Percentiles rank a stretch among this genome's conserved stretches.
Conservation (phyloP, 257 asterid genomes). For the Coffea canephora region DNA sequence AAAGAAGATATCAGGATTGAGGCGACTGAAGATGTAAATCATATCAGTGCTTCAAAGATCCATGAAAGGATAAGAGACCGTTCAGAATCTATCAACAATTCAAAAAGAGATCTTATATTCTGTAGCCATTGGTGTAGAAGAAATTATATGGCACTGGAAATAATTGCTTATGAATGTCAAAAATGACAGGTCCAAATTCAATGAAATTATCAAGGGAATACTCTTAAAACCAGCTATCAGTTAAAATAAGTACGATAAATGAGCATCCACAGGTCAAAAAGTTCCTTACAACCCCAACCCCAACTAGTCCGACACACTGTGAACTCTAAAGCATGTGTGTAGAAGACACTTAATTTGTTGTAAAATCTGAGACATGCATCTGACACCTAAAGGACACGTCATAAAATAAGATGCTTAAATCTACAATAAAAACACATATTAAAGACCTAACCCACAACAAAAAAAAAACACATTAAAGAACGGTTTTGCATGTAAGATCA, state of each 20-base stretch:
- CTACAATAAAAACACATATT: no score
- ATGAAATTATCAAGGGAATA: background rate
- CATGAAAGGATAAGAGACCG: background rate
- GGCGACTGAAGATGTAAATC: no score
- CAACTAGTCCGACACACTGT: background rate
- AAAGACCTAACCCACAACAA: no score
- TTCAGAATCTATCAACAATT: background rate
- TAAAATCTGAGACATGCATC: background rate
- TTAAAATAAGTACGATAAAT: background rate
- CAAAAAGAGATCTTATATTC: background rate
- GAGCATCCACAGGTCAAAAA: background rate
- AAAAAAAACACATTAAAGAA: background rate
- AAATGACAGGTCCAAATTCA: no score
- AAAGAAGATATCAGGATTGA: background rate
- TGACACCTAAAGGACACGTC: background rate
- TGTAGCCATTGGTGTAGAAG: background rate
- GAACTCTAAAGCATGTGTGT: background rate
- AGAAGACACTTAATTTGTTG: background rate
- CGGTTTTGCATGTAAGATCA: background rate
- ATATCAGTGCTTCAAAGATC: background rate
- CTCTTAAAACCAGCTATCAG: background rate
- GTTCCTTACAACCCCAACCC: background rate
- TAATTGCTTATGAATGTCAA: background rate
- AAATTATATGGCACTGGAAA: background rate
- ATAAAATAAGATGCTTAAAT: no score